These are phyloP conservation scores for Exophiala bonariae DNA, from an alignment of 2,329 filamentous ascomycete genomes.

Conservation along the genomic window DNA sequence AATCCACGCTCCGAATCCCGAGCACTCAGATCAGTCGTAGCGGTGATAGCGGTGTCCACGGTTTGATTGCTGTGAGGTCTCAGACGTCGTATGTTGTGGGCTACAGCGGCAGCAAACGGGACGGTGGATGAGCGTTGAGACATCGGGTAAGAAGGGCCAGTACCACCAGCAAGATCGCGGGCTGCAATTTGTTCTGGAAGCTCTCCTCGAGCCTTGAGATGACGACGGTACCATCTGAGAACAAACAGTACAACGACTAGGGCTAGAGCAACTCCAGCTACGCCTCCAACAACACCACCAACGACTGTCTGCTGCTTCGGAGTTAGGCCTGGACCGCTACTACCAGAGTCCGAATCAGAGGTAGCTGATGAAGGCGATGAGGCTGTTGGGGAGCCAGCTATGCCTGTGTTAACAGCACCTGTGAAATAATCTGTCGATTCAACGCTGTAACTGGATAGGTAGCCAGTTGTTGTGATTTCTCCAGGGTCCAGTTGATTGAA, in stretches of 20 bases:
- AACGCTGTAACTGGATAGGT: not conserved
- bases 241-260: conserved; percentile 53
- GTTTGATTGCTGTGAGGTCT: conserved; percentile 35
- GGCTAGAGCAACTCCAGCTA: conserved; percentile 57
- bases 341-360: conserved; percentile 22
- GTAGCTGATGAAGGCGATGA: conserved; percentile 18
- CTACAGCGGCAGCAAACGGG: conserved; percentile 39
- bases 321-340: conserved; percentile 16
- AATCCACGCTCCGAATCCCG: conserved; percentile 46
- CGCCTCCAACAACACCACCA: conserved; percentile 63
- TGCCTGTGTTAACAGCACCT: conserved; percentile 3
- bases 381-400: conserved; percentile 11
- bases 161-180: conserved; percentile 20
- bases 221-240: conserved; percentile 51
- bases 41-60: conserved; percentile 35
- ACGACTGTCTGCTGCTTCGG: conserved; percentile 54
- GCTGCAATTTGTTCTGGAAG: conserved; percentile 30
- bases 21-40: conserved; percentile 23
- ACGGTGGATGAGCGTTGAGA: conserved; percentile 39
- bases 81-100: conserved; percentile 37
- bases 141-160: conserved; percentile 28
- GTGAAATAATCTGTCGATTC: conserved; percentile 4
- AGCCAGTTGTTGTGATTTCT: not conserved
- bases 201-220: conserved; percentile 23
- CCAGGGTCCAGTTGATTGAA: conserved; percentile 14